Conservation (phyloP, 352 stramenopile species). For the Aphanomyces invadans region DNA sequence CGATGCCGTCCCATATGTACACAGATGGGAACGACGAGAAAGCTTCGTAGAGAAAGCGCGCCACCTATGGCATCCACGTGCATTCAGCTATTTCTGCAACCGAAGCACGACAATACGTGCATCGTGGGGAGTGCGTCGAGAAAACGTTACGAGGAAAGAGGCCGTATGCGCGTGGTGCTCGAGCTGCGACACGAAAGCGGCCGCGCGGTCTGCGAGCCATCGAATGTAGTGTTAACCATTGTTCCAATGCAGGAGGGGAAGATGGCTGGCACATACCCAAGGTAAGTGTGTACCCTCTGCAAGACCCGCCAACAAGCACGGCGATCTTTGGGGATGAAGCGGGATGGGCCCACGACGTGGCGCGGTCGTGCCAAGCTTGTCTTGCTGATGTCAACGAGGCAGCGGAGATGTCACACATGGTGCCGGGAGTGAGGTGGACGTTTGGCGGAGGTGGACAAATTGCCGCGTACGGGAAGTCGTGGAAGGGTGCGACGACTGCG, state of each 20-base stretch:
- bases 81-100: too few species aligned
- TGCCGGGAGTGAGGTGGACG: slow-evolving; percentile 45
- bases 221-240: background rate
- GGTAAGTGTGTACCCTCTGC: slow-evolving; percentile 35
- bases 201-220: too few species aligned
- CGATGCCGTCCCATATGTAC: slow-evolving; percentile 43
- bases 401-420: slow-evolving; percentile 36
- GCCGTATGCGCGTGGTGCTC: background rate
- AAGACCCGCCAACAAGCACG: slow-evolving; percentile 60
- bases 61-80: slow-evolving; percentile 27
- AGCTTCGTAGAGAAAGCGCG: slow-evolving; percentile 31
- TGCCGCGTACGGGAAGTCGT: slow-evolving; percentile 53
- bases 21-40: slow-evolving; percentile 33
- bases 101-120: too few species aligned
- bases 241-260: too few species aligned
- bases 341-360: slow-evolving; percentile 10
- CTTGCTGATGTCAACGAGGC: slow-evolving; percentile 22
- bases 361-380: slow-evolving; percentile 22
- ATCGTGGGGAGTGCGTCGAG: slow-evolving; percentile 40
- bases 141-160: slow-evolving; percentile 60
- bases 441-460: slow-evolving; percentile 25
- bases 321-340: slow-evolving; percentile 30
- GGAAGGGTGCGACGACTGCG: slow-evolving; percentile 47
- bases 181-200: too few species aligned
- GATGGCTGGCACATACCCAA: background rate